Evolutionary conservation across 225 moss, liverwort and hornwort genomes (phyloP).

Genomic region (Pseudoscleropodium purum): DNA sequence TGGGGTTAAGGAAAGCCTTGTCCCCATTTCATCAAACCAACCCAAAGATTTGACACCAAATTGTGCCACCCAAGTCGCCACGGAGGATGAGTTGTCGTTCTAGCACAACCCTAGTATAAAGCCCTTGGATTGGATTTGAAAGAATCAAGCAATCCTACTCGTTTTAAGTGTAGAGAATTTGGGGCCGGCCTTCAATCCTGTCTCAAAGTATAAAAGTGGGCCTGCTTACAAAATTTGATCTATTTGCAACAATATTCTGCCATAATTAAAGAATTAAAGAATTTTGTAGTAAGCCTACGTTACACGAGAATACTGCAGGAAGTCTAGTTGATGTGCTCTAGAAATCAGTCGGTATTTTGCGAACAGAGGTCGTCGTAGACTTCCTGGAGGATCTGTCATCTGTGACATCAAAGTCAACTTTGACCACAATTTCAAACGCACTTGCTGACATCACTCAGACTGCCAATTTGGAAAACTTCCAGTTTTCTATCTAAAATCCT

Average conservation of each 20-base stretch:
- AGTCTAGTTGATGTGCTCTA: not conserved
- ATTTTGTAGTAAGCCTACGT: not conserved
- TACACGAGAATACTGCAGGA: not conserved
- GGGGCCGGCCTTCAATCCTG: not conserved
- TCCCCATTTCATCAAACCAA: not conserved
- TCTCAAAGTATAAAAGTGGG: too few species aligned
- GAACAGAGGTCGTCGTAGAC: not conserved
- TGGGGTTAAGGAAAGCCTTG: rapidly evolving
- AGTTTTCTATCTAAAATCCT: not conserved
- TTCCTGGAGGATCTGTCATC: not conserved
- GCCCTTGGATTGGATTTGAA: too few species aligned
- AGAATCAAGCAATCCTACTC: not conserved
- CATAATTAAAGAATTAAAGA: not conserved
- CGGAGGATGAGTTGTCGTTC: not conserved
- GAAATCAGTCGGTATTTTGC: not conserved
- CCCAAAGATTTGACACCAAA: not conserved
- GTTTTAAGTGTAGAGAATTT: not conserved
- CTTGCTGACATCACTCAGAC: not conserved
- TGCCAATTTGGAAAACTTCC: not conserved
- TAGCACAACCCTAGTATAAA: too few species aligned
- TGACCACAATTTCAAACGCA: not conserved
- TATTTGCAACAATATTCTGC: not conserved
- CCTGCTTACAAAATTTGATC: not conserved
- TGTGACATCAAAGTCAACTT: not conserved
- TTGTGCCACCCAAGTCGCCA: not conserved